Conservation (phyloP, 1,139 yeast genomes). For the Debaryomyces udenii region DNA sequence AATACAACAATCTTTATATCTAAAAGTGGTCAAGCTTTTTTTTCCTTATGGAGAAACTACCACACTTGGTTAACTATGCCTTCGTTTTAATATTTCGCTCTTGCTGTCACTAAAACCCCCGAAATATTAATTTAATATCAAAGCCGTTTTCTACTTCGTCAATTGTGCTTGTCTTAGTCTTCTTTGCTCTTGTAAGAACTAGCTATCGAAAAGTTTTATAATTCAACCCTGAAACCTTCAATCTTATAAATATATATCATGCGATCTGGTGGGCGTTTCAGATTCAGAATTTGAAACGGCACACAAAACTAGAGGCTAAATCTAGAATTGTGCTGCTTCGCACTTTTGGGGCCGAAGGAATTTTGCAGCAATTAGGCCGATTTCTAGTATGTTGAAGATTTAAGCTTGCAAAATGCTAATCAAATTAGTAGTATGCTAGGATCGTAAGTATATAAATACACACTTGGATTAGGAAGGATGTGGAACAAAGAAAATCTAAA, state of each 20-base stretch:
- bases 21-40: slow-evolving; percentile 2
- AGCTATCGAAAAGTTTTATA: slow-evolving; percentile 5
- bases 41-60: slow-evolving; percentile 1
- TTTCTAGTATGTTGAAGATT: slow-evolving; percentile 8
- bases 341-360: slow-evolving; percentile 3
- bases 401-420: slow-evolving; percentile 1
- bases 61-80: slow-evolving; percentile 6
- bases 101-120: not conserved
- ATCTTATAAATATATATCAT: slow-evolving; percentile 12
- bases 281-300: slow-evolving; percentile 23
- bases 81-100: not conserved
- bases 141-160: not conserved
- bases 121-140: not conserved
- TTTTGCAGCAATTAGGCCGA: slow-evolving; percentile 8
- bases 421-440: slow-evolving; percentile 3
- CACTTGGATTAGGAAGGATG: not conserved
- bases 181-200: slow-evolving; percentile 6
- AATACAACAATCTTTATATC: not conserved
- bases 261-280: slow-evolving; percentile 21
- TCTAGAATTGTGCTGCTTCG: slow-evolving; percentile 10
- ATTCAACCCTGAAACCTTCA: slow-evolving; percentile 15
- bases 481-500: not conserved
- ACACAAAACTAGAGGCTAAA: slow-evolving; percentile 15
- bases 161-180: not conserved
- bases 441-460: not conserved